A percentile compares a stretch with the other conserved stretches of the same genome.
Evolutionary conservation across 2,329 filamentous ascomycete species (phyloP).

Genomic region (Sclerotinia trifoliorum): DNA sequence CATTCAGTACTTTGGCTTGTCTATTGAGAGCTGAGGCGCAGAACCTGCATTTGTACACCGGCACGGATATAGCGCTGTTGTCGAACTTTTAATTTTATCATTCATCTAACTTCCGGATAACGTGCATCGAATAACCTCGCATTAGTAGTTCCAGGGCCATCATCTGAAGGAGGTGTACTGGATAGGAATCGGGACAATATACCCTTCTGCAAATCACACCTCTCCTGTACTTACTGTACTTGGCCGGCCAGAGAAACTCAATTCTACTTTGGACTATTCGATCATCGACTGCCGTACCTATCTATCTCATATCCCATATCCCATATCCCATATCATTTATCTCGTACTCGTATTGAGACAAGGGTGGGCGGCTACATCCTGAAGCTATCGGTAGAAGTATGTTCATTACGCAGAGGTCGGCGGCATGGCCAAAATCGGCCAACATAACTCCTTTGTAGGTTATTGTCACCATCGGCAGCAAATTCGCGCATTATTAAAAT

Average conservation of each 20-base stretch:
- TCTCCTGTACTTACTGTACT: not conserved
- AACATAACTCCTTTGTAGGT: not conserved
- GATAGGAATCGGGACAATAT: not conserved
- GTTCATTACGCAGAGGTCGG: not conserved
- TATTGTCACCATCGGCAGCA: not conserved
- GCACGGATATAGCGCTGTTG: not conserved
- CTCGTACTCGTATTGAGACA: not conserved
- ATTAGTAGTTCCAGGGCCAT: not conserved
- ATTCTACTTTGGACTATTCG: not conserved
- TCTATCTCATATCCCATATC: not conserved
- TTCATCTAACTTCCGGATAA: not conserved
- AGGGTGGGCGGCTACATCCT: no score
- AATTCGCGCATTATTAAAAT: not conserved
- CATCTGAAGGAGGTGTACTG: not conserved
- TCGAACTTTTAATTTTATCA: not conserved
- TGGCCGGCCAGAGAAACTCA: not conserved
- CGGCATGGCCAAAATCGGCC: not conserved
- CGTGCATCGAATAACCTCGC: not conserved
- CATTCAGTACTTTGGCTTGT: not conserved
- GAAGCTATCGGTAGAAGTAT: not conserved
- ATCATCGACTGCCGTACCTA: not conserved
- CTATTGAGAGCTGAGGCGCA: not conserved
- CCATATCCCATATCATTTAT: no score
- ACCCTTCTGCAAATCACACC: not conserved
- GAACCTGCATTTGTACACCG: not conserved